Evolutionary conservation across 208 protist genomes (phyloP), one percentile per base, ranked within the genome.

Genomic region (Trypanosoma mega): DNA sequence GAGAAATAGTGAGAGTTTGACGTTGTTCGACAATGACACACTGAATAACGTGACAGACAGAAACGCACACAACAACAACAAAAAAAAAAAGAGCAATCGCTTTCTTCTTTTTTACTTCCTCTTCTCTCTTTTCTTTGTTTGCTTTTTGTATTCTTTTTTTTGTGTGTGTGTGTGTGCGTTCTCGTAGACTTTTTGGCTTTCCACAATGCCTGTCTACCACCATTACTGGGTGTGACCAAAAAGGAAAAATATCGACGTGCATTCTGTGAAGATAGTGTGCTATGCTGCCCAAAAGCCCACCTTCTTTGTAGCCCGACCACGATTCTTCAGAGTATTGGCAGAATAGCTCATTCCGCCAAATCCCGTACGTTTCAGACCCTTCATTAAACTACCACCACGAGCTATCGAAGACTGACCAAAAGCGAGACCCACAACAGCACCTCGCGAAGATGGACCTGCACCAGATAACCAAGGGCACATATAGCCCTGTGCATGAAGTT

Each of bases 331-430:
- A 9, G 90, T 96, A 24, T 77, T 59, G 9, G 77, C 78, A 1
- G 90, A 93, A 50, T 87, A 89, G 50, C 90, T 96, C 60, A 78
- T 75, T 6, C 90, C 90, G 27, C 90, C 90, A 75, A 96, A 93
- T 1, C 90, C 90, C 2, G 43, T 70, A 23, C 68, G 52, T 59
- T 93, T 93, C 16, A 93, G 68, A 12, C 72, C 85, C 23, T 74
- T 78, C 67, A 96, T 69, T 11, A 95, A 46, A 9, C 43, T 59
- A 3, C 82, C 77, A 29, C 79, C 47, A n/a, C 44, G 49, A 16
- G 72, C 76, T 3, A 72, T 64, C 23, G 67, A 62, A n/a, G 30
- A 56, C 21, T 66, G 41, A 16, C 23, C 51, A 16, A 24, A 51
- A 1, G 36, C 34, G 46, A 80, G 18, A 5, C 80, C 84, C 26